Conservation (phyloP, 1,284 basidiomycete species). For the Garcileccinum viscosum region DNA sequence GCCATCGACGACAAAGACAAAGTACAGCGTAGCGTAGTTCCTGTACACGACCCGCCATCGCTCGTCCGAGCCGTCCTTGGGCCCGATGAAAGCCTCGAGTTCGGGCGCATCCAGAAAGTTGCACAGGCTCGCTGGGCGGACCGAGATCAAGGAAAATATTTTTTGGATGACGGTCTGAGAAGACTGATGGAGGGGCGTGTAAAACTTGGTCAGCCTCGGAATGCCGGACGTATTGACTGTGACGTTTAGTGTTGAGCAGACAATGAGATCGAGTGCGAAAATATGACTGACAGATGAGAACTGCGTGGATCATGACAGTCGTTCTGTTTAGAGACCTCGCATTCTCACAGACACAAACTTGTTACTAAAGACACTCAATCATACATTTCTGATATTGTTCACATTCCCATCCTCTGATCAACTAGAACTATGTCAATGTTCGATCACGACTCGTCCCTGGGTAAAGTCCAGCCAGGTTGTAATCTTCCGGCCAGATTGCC, state of each 20-base stretch:
- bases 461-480: conserved; percentile 74
- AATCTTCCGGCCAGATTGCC: conserved; percentile 85
- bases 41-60: conserved; percentile 80
- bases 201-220: conserved; percentile 95
- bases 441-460: conserved; percentile 59
- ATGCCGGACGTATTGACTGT: conserved; percentile 89
- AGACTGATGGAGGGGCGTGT: conserved; percentile 82
- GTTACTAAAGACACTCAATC: conserved; percentile 12
- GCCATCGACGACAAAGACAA: conserved; percentile 95
- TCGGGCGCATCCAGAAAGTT: conserved; percentile 94
- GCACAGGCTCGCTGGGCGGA: conserved; percentile 80
- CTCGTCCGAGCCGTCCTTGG: conserved; percentile 60
- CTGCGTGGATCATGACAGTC: conserved; percentile 83
- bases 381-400: background rate
- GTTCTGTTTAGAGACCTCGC: conserved; percentile 1
- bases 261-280: conserved; percentile 50
- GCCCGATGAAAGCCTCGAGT: conserved; percentile 75
- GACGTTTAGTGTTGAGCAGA: conserved; percentile 23
- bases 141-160: conserved; percentile 85
- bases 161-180: conserved; percentile 78
- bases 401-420: background rate
- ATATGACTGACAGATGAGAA: conserved; percentile 67
- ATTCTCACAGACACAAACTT: conserved; percentile 2
- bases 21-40: conserved; percentile 95
- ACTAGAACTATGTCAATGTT: background rate